Evolutionary conservation across 2,329 filamentous ascomycete genomes (phyloP).

Genomic region (Botrytis fabae): DNA sequence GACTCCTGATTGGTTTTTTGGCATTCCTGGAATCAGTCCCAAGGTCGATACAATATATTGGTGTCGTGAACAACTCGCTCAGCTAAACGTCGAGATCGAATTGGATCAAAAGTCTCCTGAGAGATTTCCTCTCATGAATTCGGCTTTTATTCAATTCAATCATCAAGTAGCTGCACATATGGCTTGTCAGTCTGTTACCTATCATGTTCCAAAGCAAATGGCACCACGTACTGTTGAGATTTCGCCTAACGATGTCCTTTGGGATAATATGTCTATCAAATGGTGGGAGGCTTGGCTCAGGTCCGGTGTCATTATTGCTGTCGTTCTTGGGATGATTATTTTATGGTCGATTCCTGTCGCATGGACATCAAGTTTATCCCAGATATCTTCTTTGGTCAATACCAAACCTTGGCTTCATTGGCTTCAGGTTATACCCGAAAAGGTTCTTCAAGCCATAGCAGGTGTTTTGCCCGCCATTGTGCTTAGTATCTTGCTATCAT

Average conservation of each 20-base stretch:
- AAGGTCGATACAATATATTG: constrained; percentile 96
- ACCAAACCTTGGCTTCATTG: constrained; percentile 69
- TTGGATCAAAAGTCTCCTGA: constrained; percentile 83
- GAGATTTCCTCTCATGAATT: constrained; percentile 88
- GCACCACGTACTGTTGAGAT: constrained; percentile 90
- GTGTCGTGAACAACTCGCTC: constrained; percentile 81
- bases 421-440: constrained; percentile 65
- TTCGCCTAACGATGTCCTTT: constrained; percentile 86
- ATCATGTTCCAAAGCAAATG: constrained; percentile 93
- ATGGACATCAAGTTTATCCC: constrained; percentile 79
- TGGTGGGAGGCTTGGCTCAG: constrained; percentile 84
- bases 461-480: constrained; percentile 83
- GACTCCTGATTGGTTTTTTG: constrained; percentile 68
- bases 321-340: constrained; percentile 75
- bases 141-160: constrained; percentile 98
- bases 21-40: constrained; percentile 75
- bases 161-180: constrained; percentile 97
- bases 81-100: constrained; percentile 89
- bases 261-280: constrained; percentile 94
- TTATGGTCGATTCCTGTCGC: constrained; percentile 90
- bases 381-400: constrained; percentile 69
- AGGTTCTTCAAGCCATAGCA: constrained; percentile 64
- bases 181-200: constrained; percentile 89
- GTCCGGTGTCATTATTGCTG: constrained; percentile 61
- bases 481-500: constrained; percentile 72